Conservation (phyloP, 169 alveolate species). For the Plasmodium coatneyi region DNA sequence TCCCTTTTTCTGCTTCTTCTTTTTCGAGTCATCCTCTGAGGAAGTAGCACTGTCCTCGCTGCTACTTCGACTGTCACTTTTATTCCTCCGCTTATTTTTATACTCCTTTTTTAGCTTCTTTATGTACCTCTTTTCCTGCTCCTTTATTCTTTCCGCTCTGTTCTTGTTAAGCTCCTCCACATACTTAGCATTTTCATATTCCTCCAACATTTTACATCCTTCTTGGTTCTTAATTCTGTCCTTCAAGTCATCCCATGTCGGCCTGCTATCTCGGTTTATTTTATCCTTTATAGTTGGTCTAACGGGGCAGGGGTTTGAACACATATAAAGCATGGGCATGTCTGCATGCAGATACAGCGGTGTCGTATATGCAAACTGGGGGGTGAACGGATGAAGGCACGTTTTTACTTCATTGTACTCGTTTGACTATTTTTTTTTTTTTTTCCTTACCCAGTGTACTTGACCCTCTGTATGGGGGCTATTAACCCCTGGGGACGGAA, state of each 20-base stretch:
- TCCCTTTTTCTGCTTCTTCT: conserved; percentile 14
- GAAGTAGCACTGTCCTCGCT: conserved; percentile 18
- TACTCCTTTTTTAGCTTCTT: conserved; percentile 72
- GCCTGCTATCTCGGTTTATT: conserved; percentile 69
- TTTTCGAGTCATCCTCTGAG: conserved; percentile 23
- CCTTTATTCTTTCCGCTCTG: conserved; percentile 68
- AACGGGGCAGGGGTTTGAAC: neutral
- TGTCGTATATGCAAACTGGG: neutral
- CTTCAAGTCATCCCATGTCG: conserved; percentile 74
- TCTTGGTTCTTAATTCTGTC: conserved; percentile 72
- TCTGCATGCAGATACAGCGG: neutral
- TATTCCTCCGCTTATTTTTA: conserved; percentile 47
- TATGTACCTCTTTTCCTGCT: conserved; percentile 74
- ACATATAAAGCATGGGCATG: neutral
- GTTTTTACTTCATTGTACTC: neutral
- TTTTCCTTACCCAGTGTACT: conserved; percentile 70
- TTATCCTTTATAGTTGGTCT: conserved; percentile 74
- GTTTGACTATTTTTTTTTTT: neutral
- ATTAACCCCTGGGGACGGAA: conserved; percentile 75
- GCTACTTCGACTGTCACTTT: conserved; percentile 21
- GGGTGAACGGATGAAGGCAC: neutral
- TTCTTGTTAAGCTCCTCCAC: conserved; percentile 62
- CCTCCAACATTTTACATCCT: conserved; percentile 68
- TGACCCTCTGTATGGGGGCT: conserved; percentile 75
- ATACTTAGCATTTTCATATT: conserved; percentile 69